These are phyloP conservation scores for Rhodosporidiobolus odoratus DNA, from an alignment of 768 basidiomycete species.

Conservation along the genomic window DNA sequence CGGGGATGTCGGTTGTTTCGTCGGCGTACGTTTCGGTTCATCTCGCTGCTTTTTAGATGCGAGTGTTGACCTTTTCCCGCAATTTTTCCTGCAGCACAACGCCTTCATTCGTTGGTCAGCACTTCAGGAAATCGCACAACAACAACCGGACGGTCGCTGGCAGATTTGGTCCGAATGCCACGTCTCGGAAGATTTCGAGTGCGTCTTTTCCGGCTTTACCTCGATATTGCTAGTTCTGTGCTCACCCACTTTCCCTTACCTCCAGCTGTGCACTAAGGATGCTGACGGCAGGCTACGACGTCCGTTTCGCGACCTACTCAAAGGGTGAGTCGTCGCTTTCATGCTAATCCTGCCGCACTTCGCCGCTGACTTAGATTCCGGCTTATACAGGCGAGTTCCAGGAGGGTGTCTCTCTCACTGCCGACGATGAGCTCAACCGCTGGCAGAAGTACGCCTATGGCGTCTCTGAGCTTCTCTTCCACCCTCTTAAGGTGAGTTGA, in stretches of 20 bases:
- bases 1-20: conserved; percentile 57
- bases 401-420: conserved; percentile 83
- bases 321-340: conserved; percentile 65
- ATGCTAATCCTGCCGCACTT: background rate
- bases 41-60: conserved; percentile 64
- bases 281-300: conserved; percentile 19
- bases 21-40: conserved; percentile 60
- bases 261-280: conserved; percentile 46
- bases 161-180: conserved; percentile 81
- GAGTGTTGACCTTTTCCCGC: background rate
- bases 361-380: background rate
- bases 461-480: conserved; percentile 62
- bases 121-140: conserved; percentile 53
- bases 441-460: conserved; percentile 68
- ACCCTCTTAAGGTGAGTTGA: conserved; percentile 55
- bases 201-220: conserved; percentile 61
- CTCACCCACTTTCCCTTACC: conserved; percentile 69
- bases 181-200: conserved; percentile 69
- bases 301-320: conserved; percentile 66
- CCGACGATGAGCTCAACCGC: conserved; percentile 81
- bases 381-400: conserved; percentile 48
- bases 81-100: conserved; percentile 54
- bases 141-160: conserved; percentile 57
- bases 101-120: conserved; percentile 82
- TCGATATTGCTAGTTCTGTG: conserved; percentile 56